phyloP scores from a whole-genome alignment of 2,329 filamentous ascomycete species.

The Microthyrium microscopicum region DNA sequence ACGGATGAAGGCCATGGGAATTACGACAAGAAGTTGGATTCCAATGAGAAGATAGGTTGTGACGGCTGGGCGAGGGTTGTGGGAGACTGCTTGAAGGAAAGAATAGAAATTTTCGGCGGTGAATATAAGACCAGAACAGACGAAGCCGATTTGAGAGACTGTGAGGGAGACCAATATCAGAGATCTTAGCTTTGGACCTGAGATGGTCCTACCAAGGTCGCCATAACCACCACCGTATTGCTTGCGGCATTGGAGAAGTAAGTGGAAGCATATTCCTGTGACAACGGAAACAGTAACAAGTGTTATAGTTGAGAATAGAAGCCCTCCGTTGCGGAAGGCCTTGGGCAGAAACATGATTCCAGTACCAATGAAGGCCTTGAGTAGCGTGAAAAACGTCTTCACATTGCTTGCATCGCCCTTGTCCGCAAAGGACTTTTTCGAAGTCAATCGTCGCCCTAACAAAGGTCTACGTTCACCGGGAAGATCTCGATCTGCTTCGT shows the following conservation, averaged over 20 bases:
- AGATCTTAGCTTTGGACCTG: constrained; percentile 43
- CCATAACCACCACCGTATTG: constrained; percentile 55
- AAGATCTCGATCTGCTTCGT: constrained; percentile 11
- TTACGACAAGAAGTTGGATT: constrained; percentile 45
- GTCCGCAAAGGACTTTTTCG: constrained; percentile 18
- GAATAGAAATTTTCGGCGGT: constrained; percentile 57
- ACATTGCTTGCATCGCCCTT: constrained; percentile 49
- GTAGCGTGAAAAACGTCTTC: constrained; percentile 61
- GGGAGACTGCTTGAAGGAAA: constrained; percentile 45
- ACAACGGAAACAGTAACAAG: constrained; percentile 48
- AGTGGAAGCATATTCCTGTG: constrained; percentile 54
- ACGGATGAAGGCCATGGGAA: constrained; percentile 52
- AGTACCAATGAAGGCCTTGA: constrained; percentile 66
- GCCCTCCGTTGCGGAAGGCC: constrained; percentile 62
- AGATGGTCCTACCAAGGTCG: constrained; percentile 51
- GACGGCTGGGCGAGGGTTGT: constrained; percentile 36
- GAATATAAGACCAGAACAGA: constrained; percentile 63
- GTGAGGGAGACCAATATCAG: constrained; percentile 55
- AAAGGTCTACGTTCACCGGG: constrained; percentile 42
- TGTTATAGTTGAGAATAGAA: constrained; percentile 56
- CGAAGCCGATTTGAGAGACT: constrained; percentile 61
- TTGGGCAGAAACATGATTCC: constrained; percentile 72
- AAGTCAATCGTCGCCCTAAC: constrained; percentile 37
- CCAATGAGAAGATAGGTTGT: constrained; percentile 35
- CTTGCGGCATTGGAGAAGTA: constrained; percentile 50